These are phyloP conservation scores for Alternaria novae-zelandiae DNA, from an alignment of 2,329 filamentous ascomycete genomes.

Conservation along the genomic window DNA sequence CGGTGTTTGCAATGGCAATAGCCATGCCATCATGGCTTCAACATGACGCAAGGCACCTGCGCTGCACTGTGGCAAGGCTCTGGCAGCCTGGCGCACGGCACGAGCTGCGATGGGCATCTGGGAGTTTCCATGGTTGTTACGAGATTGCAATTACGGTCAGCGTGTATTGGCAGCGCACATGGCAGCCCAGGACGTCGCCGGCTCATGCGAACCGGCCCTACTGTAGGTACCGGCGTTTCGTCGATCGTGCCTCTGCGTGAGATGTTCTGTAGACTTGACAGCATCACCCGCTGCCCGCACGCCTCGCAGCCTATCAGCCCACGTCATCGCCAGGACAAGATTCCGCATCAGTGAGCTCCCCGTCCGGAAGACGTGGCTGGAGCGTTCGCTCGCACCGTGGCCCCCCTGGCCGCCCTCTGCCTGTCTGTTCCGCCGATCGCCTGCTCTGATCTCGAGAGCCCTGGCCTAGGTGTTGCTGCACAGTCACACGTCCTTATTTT, in stretches of 20 bases:
- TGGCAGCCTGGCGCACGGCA: background rate
- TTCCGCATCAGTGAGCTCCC: constrained; percentile 4
- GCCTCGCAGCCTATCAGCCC: constrained; percentile 3
- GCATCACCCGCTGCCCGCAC: constrained; percentile 5
- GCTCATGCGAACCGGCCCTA: constrained; percentile 16
- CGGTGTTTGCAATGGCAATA: background rate
- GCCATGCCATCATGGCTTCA: background rate
- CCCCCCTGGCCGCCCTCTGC: background rate
- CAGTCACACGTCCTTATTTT: constrained; percentile 11
- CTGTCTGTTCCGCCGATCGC: constrained; percentile 8
- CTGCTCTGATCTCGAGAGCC: constrained; percentile 12
- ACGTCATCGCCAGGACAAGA: constrained; percentile 1
- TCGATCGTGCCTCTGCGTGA: constrained; percentile 8
- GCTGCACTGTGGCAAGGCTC: background rate
- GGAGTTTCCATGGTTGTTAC: background rate
- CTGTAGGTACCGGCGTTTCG: constrained; percentile 14
- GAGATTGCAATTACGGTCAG: background rate
- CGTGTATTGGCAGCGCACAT: background rate
- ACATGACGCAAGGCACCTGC: background rate
- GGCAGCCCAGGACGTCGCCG: background rate
- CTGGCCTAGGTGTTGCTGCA: constrained; percentile 5
- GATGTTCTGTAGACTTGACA: constrained; percentile 13
- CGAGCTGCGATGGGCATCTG: background rate
- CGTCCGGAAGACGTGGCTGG: constrained; percentile 1
- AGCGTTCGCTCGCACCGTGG: background rate